A percentile compares a stretch with the other conserved stretches of the same genome.
These are phyloP conservation scores for Zizania latifolia DNA, from an alignment of 176 grass and related monocot genomes.

Conservation along the genomic window DNA sequence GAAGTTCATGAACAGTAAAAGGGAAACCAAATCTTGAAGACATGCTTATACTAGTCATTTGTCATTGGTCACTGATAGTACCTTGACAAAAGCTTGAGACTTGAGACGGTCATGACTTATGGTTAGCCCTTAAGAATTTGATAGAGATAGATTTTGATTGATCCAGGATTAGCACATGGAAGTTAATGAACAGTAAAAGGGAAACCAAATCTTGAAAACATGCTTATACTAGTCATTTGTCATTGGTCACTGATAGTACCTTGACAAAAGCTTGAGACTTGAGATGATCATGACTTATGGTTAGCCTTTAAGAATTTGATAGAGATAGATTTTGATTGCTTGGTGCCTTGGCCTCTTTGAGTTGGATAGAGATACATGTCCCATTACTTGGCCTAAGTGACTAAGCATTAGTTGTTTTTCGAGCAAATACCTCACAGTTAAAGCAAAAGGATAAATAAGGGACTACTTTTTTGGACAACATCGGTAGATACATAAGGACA, in stretches of 20 bases:
- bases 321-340: not conserved
- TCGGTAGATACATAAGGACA: not conserved
- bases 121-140: not conserved
- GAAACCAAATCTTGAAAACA: not conserved
- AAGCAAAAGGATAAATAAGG: not conserved
- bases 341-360: not conserved
- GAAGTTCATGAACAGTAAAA: not conserved
- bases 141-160: not conserved
- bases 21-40: not conserved
- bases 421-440: not conserved
- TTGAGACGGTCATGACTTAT: not conserved
- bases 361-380: not conserved
- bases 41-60: not conserved
- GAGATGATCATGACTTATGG: not conserved
- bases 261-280: not conserved
- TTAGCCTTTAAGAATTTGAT: not conserved
- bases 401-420: not conserved
- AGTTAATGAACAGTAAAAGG: conserved; percentile 6
- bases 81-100: not conserved
- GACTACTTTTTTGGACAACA: not conserved
- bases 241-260: not conserved
- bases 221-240: not conserved
- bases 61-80: not conserved
- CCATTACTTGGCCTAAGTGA: not conserved
- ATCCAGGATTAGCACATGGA: not conserved